A percentile compares a stretch with the other conserved stretches of the same genome.
These are phyloP conservation scores for Petasospora rhodanensis DNA, from an alignment of 1,139 yeast genomes.

Conservation along the genomic window DNA sequence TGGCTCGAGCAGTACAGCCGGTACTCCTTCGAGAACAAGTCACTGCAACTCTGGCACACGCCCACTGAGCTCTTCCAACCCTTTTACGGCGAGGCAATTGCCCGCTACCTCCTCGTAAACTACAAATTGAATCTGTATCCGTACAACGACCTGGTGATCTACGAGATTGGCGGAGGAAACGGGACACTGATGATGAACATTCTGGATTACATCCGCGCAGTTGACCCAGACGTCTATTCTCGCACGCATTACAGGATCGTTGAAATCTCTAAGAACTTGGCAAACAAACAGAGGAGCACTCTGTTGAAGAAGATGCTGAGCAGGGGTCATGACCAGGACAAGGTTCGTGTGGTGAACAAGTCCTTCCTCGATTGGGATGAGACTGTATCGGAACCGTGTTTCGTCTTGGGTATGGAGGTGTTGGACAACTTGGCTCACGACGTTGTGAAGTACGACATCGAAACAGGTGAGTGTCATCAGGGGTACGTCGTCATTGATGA, in stretches of 20 bases:
- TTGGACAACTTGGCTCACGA: conserved; percentile 86
- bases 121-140: conserved; percentile 66
- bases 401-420: conserved; percentile 77
- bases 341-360: conserved; percentile 63
- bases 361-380: conserved; percentile 75
- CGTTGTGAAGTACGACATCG: conserved; percentile 67
- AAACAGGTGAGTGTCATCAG: conserved; percentile 65
- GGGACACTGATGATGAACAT: conserved; percentile 82
- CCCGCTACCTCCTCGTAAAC: conserved; percentile 66
- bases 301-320: conserved; percentile 23
- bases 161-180: conserved; percentile 90
- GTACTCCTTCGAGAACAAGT: conserved; percentile 38
- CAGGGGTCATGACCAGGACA: conserved; percentile 29
- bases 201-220: conserved; percentile 56
- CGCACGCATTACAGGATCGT: conserved; percentile 69
- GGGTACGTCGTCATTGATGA: conserved; percentile 75
- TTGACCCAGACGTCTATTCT: conserved; percentile 68
- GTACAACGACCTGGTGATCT: conserved; percentile 61
- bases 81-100: conserved; percentile 79
- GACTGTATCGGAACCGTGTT: conserved; percentile 64
- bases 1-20: conserved; percentile 67
- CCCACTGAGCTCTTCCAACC: conserved; percentile 86
- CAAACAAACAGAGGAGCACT: conserved; percentile 48
- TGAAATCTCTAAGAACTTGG: conserved; percentile 69
- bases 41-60: conserved; percentile 80